phyloP scores from a whole-genome alignment of 345 rosid species.

The Rhodomyrtus tomentosa region DNA sequence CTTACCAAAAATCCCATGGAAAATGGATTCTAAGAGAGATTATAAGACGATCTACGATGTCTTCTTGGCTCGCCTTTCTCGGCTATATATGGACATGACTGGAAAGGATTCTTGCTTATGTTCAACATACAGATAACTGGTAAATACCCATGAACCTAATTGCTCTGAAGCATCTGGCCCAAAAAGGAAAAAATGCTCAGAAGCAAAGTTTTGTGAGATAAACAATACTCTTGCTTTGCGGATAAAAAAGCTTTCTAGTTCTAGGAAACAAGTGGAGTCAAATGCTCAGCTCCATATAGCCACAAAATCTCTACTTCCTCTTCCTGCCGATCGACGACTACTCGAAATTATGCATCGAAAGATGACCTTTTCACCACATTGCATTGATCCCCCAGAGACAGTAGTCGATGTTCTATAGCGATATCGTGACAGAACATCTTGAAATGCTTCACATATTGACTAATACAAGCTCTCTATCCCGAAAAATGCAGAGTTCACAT shows the following conservation, averaged over 20 bases:
- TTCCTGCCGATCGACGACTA: neutral
- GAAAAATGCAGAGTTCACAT: neutral
- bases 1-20: neutral
- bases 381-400: neutral
- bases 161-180: neutral
- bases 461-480: neutral
- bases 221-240: neutral
- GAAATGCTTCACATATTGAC: neutral
- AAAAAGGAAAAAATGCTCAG: neutral
- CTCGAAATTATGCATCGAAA: neutral
- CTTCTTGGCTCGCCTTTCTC: neutral
- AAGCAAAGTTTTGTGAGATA: neutral
- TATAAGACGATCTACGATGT: neutral
- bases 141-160: neutral
- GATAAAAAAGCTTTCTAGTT: neutral
- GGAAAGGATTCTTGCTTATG: neutral
- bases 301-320: neutral
- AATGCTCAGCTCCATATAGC: neutral
- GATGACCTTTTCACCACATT: neutral
- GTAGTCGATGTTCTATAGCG: neutral
- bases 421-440: neutral
- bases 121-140: neutral
- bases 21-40: neutral
- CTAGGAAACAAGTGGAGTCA: neutral
- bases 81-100: neutral